These are phyloP conservation scores for Rosa multiflora DNA, from an alignment of 306 rosid species.

Conservation along the genomic window DNA sequence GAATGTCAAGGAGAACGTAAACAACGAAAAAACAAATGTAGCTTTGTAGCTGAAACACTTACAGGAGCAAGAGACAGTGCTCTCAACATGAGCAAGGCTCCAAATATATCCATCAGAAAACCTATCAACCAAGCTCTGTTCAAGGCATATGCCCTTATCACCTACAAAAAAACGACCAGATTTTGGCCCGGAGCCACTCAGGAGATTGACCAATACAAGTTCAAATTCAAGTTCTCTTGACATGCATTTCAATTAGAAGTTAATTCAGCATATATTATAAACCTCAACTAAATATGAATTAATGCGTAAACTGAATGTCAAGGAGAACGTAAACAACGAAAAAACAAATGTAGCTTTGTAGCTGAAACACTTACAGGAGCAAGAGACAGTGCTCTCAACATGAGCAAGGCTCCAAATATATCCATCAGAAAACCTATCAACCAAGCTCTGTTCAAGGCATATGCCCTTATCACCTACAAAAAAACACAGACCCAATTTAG, in stretches of 20 bases:
- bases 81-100: slow-evolving; percentile 88
- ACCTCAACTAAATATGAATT: background rate
- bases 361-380: slow-evolving; percentile 79
- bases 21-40: background rate
- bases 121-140: slow-evolving; percentile 82
- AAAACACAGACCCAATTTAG: slow-evolving; percentile 10
- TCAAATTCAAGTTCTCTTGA: background rate
- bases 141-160: slow-evolving; percentile 81
- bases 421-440: slow-evolving; percentile 86
- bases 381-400: slow-evolving; percentile 86
- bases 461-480: slow-evolving; percentile 81
- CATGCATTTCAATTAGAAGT: background rate
- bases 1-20: background rate
- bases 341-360: background rate
- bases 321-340: background rate
- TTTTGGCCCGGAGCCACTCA: background rate
- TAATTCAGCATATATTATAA: background rate
- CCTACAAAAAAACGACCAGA: slow-evolving; percentile 47
- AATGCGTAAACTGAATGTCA: background rate
- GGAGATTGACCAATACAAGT: background rate
- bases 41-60: slow-evolving; percentile 33
- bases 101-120: slow-evolving; percentile 90
- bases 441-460: slow-evolving; percentile 85
- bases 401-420: slow-evolving; percentile 82
- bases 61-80: slow-evolving; percentile 96